Evolutionary conservation across 176 grass and related monocot genomes (phyloP), one percentile per base, ranked within the genome.

Genomic region (Ensete glaucum): DNA sequence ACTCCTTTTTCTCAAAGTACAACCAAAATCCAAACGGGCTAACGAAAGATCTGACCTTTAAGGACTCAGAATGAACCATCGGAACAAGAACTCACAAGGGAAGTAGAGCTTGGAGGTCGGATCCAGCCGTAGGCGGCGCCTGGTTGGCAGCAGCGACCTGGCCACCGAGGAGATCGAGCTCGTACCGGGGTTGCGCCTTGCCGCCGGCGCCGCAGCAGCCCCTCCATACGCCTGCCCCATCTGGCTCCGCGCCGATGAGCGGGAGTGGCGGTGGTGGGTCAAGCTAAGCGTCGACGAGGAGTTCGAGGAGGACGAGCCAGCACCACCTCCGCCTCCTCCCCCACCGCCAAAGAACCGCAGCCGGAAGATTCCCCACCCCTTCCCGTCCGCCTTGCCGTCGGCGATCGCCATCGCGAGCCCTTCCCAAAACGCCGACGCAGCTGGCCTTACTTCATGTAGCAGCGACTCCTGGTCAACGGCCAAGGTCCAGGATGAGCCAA

Each of bases 51-150:
- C 50, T 22, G 48, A 73, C 10, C 1, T 24, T 20, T 15, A 73
- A 13, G 49, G 52, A 73, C 9, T 21, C 21, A 9, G 53, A 24
- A 22, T 3, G 1, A 54, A 54, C 72, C 23, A 54, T 13, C 19
- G 21, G 62, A 29, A 5, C 43, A 11, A 15, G n/a, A 51, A 64
- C 87, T 54, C 79, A 95, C 96, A 99, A 71, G 91, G 91, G 84
- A 99, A 99, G 85, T 89, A 99, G 21, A 99, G 96, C 86, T 95
- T 99, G 81, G 82, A 26, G 14, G 88, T 0, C 71, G 96, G 96
- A 79, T 99, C 96, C 50, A 99, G 96, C 26, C 96, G 86, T 9
- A 99, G 88, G 23, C 96, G 96, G 59, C 96, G 91, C 11, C 91
- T 64, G 16, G 80, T 79, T 70, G 96, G 96, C 12, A 99, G 70